These are phyloP conservation scores for Talaromyces funiculosus DNA, from an alignment of 2,329 filamentous ascomycete genomes.

Conservation along the genomic window DNA sequence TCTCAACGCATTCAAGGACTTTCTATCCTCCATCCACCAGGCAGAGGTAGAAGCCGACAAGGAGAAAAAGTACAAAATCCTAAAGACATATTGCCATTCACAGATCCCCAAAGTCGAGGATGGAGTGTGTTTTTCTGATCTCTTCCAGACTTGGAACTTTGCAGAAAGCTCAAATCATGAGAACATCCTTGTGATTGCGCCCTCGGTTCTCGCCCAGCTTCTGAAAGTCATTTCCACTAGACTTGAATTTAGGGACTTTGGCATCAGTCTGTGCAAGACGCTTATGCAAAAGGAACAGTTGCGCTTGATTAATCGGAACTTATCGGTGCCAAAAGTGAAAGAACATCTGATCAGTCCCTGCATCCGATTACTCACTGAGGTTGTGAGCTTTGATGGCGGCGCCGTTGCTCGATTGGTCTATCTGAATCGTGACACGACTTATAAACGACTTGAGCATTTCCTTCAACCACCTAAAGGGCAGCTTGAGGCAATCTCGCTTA, in stretches of 20 bases:
- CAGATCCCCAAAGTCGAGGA: conserved; percentile 51
- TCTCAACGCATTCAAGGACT: conserved; percentile 41
- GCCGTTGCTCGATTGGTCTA: conserved; percentile 72
- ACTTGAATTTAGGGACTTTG: conserved; percentile 68
- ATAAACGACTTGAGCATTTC: conserved; percentile 74
- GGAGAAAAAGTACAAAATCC: conserved; percentile 36
- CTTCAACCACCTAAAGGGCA: conserved; percentile 60
- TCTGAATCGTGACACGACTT: conserved; percentile 68
- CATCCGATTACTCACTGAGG: conserved; percentile 75
- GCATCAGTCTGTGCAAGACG: conserved; percentile 72
- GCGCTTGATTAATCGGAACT: conserved; percentile 70
- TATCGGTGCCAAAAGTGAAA: conserved; percentile 75
- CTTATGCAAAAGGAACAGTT: conserved; percentile 75
- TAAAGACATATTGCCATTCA: conserved; percentile 47
- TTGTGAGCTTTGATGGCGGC: conserved; percentile 81
- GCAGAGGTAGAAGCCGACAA: conserved; percentile 32
- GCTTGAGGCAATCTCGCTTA: conserved; percentile 54
- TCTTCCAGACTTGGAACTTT: conserved; percentile 85
- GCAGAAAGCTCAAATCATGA: conserved; percentile 76
- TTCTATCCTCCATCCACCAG: conserved; percentile 36
- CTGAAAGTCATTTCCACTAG: conserved; percentile 70
- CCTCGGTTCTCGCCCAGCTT: conserved; percentile 74
- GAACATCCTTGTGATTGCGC: conserved; percentile 70
- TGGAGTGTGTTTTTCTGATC: conserved; percentile 63
- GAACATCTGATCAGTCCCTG: conserved; percentile 86